Evolutionary conservation across 2,329 filamentous ascomycete species (phyloP), one percentile per base, ranked within the genome.

Genomic region (Albophoma yamanashiensis): DNA sequence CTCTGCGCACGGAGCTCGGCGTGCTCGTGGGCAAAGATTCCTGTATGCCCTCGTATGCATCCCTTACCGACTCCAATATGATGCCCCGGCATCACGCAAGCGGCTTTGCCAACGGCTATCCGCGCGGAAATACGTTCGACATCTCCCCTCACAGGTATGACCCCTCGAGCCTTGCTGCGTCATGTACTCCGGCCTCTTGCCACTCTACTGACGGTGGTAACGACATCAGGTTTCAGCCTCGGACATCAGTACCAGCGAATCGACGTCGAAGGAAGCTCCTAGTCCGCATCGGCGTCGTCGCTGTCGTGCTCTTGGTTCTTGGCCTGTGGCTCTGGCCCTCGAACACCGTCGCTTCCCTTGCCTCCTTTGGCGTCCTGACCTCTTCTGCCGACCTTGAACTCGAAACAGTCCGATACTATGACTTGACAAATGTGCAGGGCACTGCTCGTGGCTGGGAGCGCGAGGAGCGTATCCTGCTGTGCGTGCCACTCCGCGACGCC

Each of bases 321-420:
- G 80, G 87, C 64, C 76, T 96, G 64, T 92, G 92, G 74, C 82
- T 92, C 57, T 89, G 91, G 74, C 84, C 91, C 64, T 79, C 79
- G 73, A 86, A 75, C 73, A 84, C 76, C 66, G 79, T 78, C 68
- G 86, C 76, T 66, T 91, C 77, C 71, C 80, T 78, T 70, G 82
- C 77, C 70, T 89, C 89, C 1, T 78, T 95, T 56, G 89, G 89
- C 38, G 80, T 93, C 42, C 77, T 92, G 57, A 85, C 86, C 45
- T 78, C 82, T 27, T 77, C 79, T 58, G 85, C 88, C 58, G 87
- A 89, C 65, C 83, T 91, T 64, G 87, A 96, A 69, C 85, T 97
- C 61, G 91, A 97, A 73, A 97, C 93, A 1, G 90, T 99, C 62
- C 90, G 93, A 72, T 97, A 99, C 76, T 97, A 97, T 76, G 94